These are phyloP conservation scores for Microcyclosporella mali DNA, from an alignment of 2,329 filamentous ascomycete species.

Conservation along the genomic window DNA sequence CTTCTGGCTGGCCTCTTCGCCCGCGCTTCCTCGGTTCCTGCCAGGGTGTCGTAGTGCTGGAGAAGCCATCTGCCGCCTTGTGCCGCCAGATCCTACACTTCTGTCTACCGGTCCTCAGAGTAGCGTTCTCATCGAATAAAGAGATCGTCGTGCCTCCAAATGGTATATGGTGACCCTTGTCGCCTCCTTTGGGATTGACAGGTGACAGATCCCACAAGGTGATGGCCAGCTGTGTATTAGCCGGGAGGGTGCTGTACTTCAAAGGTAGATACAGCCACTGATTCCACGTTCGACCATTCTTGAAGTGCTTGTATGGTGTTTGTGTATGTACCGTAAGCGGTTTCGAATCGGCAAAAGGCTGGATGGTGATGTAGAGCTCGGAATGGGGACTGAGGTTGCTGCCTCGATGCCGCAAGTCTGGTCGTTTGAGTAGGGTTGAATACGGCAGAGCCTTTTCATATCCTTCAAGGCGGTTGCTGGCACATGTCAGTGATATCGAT, in stretches of 20 bases:
- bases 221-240: slow-evolving; percentile 78
- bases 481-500: slow-evolving; percentile 18
- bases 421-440: slow-evolving; percentile 70
- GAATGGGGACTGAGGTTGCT: slow-evolving; percentile 78
- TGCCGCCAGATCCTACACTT: slow-evolving; percentile 82
- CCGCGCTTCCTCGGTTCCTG: slow-evolving; percentile 50
- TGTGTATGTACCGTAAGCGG: slow-evolving; percentile 86
- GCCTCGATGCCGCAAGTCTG: slow-evolving; percentile 78
- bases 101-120: slow-evolving; percentile 83
- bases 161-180: slow-evolving; percentile 72
- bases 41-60: slow-evolving; percentile 72
- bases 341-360: slow-evolving; percentile 94
- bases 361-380: slow-evolving; percentile 86
- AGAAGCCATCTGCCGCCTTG: slow-evolving; percentile 76
- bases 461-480: slow-evolving; percentile 64
- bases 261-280: slow-evolving; percentile 92
- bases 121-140: slow-evolving; percentile 89
- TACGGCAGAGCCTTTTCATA: slow-evolving; percentile 67
- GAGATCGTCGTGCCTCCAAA: slow-evolving; percentile 91
- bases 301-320: slow-evolving; percentile 88
- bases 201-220: slow-evolving; percentile 94
- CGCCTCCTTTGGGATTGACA: slow-evolving; percentile 62
- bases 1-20: slow-evolving; percentile 45
- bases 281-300: slow-evolving; percentile 71
- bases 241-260: slow-evolving; percentile 72